phyloP scores from a whole-genome alignment of 192 early-diverging fungal genomes.

The Coemansia sp. region DNA sequence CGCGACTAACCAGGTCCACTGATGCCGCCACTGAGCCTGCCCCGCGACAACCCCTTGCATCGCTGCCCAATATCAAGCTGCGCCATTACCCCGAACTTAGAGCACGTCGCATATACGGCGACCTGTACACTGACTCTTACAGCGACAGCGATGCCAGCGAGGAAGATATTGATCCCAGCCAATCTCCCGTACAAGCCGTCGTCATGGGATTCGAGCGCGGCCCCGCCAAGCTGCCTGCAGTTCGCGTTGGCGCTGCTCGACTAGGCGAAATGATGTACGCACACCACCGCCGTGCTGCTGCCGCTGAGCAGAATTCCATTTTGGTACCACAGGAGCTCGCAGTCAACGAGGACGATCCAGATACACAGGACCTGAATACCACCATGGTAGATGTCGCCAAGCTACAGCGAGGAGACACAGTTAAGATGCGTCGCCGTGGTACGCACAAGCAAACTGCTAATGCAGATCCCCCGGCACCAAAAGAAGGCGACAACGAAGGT shows the following conservation, averaged over 20 bases:
- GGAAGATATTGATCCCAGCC: background rate
- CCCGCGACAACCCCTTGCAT: background rate
- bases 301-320: background rate
- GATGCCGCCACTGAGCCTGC: background rate
- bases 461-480: background rate
- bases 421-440: background rate
- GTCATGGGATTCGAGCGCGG: constrained; percentile 25
- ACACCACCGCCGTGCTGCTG: background rate
- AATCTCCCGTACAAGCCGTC: constrained; percentile 10
- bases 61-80: constrained; percentile 21
- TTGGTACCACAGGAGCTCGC: background rate
- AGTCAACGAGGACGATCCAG: background rate
- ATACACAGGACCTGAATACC: background rate
- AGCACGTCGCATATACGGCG: constrained; percentile 9
- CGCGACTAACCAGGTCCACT: background rate
- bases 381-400: background rate
- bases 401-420: background rate
- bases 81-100: background rate
- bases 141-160: constrained; percentile 14
- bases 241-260: constrained; percentile 30
- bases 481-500: background rate
- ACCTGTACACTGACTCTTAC: constrained; percentile 30
- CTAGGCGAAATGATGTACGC: constrained; percentile 36
- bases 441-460: background rate
- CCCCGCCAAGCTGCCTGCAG: constrained; percentile 10